Percentiles rank a stretch among this genome's conserved stretches.
These are phyloP conservation scores for Trypanosoma caninum DNA, from an alignment of 208 protist species.

Conservation along the genomic window DNA sequence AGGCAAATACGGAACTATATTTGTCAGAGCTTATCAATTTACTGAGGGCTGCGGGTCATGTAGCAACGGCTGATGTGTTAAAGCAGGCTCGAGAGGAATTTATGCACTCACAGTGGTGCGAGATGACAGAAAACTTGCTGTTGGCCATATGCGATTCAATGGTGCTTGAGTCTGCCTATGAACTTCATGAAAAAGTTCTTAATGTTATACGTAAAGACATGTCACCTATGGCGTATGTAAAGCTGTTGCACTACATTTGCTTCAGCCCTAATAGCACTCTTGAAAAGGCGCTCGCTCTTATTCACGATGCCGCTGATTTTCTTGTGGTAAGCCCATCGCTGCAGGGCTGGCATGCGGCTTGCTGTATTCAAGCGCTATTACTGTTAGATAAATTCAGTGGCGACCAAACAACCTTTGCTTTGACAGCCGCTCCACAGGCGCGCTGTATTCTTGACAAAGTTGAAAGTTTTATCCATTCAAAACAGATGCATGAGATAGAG, in stretches of 20 bases:
- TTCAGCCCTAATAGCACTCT: constrained; percentile 65
- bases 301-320: constrained; percentile 54
- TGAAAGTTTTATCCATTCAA: constrained; percentile 51
- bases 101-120: constrained; percentile 61
- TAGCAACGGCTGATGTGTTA: constrained; percentile 39
- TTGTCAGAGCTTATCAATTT: constrained; percentile 37
- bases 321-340: constrained; percentile 37
- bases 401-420: constrained; percentile 26
- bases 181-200: constrained; percentile 76
- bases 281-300: constrained; percentile 57
- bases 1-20: constrained; percentile 42
- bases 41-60: constrained; percentile 31
- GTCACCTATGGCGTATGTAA: constrained; percentile 82
- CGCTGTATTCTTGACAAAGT: constrained; percentile 73
- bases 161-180: constrained; percentile 55
- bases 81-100: constrained; percentile 36
- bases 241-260: constrained; percentile 71
- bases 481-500: constrained; percentile 87
- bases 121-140: constrained; percentile 68
- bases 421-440: constrained; percentile 50
- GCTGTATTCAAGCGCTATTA: constrained; percentile 84
- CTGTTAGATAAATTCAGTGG: constrained; percentile 48
- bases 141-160: constrained; percentile 55
- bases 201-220: constrained; percentile 67
- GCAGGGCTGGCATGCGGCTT: constrained; percentile 56